Base-by-base conservation (phyloP, 2,329 filamentous ascomycete genomes). In the Colletotrichum sp. region DNA sequence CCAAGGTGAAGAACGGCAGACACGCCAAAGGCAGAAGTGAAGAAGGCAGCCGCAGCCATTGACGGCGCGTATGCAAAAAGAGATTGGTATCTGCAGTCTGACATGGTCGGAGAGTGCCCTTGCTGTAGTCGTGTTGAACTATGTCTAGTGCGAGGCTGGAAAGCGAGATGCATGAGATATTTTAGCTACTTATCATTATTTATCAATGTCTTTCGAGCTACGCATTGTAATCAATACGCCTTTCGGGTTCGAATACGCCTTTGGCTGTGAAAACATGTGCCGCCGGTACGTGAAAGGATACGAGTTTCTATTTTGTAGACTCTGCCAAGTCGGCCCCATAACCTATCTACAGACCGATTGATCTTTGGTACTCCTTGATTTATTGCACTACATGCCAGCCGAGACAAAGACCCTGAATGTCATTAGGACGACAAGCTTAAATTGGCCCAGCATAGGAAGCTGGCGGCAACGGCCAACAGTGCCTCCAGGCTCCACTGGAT, bases 361-460 rank as follows among this genome's bases (percentile, higher is more conserved):
- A 1, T n/a, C 5, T 44, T 44, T 0, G 9, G 19, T 3, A 2
- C 39, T 0, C 8, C 19, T 2, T 44, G 36, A 2, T 0, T 2
- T n/a, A 44, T 44, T n/a, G 5, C 19, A 44, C 0, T 16, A 16
- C 1, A 36, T 36, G 12, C 5, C 34, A 36, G 34, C 15, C 34
- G 8, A 36, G 15, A 16, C 3, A 16, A 16, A 16, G 5, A 7
- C 36, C 36, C 36, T 11, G 16, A 44, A n/a, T 44, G 16, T 1
- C 0, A 19, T 19, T 0, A 1, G 36, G 36, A 44, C 16, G 36
- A 44, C 36, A 44, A 11, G 36, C 36, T 1, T 48, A 48, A 9
- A 32, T n/a, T n/a, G 9, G 3, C 19, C 39, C 39, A n/a, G 2
- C 19, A n/a, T 48, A 0, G 1, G 19, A 48, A 48, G 39, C 0